Conservation (phyloP, 371 early-diverging fungal species). For the Polyrhizophydium stewartii region DNA sequence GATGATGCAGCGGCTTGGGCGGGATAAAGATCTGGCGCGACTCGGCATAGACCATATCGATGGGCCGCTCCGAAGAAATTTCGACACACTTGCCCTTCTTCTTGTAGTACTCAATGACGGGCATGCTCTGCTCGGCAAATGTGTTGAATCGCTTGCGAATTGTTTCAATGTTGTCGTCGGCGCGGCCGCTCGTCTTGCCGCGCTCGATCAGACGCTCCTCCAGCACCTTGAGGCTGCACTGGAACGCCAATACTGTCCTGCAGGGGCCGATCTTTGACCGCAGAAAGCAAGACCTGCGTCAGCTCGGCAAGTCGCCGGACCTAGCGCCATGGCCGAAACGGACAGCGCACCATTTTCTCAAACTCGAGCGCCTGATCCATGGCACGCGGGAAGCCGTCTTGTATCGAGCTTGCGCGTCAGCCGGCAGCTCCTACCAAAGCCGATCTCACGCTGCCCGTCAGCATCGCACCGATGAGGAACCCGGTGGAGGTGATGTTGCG, state of each 20-base stretch:
- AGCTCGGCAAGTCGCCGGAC: too few species aligned
- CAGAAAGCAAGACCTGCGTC: too few species aligned
- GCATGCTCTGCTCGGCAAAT: constrained; percentile 45
- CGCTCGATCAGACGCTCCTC: constrained; percentile 46
- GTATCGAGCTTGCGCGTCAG: too few species aligned
- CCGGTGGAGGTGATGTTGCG: constrained; percentile 7
- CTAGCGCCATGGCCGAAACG: not conserved
- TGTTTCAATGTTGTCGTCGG: constrained; percentile 54
- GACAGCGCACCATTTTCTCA: constrained; percentile 12
- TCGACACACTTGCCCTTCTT: constrained; percentile 14
- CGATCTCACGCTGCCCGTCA: too few species aligned
- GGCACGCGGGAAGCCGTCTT: constrained; percentile 32
- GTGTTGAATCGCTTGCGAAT: constrained; percentile 48
- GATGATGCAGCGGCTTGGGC: constrained; percentile 19
- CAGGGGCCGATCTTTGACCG: constrained; percentile 31
- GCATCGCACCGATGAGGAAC: constrained; percentile 9
- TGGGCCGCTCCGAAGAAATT: constrained; percentile 25
- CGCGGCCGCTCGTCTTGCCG: constrained; percentile 50
- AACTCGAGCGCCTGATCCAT: constrained; percentile 30
- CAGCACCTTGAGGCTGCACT: constrained; percentile 37
- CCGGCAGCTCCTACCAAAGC: too few species aligned
- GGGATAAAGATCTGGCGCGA: constrained; percentile 15
- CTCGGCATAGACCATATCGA: constrained; percentile 38
- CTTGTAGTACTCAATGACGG: constrained; percentile 50
- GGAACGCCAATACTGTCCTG: constrained; percentile 35